Evolutionary conservation across 192 early-diverging fungal genomes (phyloP).

Genomic region (Entomortierella beljakovae): DNA sequence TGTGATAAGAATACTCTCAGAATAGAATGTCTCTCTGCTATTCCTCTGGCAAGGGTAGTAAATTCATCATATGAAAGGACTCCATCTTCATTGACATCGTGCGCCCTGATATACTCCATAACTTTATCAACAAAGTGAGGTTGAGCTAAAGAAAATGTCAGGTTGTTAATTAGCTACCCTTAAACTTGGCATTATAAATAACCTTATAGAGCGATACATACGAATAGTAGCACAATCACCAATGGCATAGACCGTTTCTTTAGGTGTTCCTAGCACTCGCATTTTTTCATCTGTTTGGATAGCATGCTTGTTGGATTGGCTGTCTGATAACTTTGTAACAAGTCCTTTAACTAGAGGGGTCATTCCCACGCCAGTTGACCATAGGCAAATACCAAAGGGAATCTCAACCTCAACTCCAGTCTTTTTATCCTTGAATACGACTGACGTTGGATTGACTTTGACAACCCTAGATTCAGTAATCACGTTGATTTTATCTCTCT

Average conservation of each 20-base stretch:
- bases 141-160: constrained; percentile 51
- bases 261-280: constrained; percentile 64
- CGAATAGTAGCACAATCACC: constrained; percentile 80
- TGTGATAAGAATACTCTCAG: constrained; percentile 65
- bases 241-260: constrained; percentile 71
- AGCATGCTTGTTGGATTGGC: constrained; percentile 70
- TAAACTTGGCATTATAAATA: no score
- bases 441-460: constrained; percentile 62
- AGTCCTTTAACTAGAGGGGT: constrained; percentile 64
- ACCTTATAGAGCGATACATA: constrained; percentile 15
- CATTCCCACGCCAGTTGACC: constrained; percentile 73
- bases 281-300: constrained; percentile 69
- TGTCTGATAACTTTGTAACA: constrained; percentile 54
- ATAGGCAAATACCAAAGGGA: constrained; percentile 64
- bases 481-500: constrained; percentile 72
- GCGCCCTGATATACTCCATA: constrained; percentile 58
- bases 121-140: constrained; percentile 65
- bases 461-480: constrained; percentile 76
- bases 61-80: constrained; percentile 66
- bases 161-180: background rate
- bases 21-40: constrained; percentile 60
- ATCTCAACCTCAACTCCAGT: constrained; percentile 42
- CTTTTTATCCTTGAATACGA: constrained; percentile 66
- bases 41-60: constrained; percentile 42
- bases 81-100: constrained; percentile 62